phyloP scores from a whole-genome alignment of 352 stramenopile species.

The Phytophthora litchii region DNA sequence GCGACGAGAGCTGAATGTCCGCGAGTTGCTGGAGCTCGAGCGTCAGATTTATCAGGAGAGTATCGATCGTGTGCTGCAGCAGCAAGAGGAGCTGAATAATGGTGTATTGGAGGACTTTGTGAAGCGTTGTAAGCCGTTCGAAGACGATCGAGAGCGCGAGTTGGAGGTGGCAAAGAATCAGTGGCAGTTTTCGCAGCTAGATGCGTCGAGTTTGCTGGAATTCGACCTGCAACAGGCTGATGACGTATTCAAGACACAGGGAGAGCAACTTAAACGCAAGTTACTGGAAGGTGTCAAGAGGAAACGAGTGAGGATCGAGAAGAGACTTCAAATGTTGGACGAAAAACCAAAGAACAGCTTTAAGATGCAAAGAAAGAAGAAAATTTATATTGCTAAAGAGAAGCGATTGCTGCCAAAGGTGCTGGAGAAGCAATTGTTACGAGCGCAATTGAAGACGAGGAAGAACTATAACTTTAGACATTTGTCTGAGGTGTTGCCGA shows the following conservation, averaged over 20 bases:
- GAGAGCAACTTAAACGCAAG: slow-evolving; percentile 55
- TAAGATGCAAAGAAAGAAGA: slow-evolving; percentile 1
- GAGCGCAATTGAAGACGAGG: slow-evolving; percentile 26
- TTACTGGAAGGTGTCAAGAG: slow-evolving; percentile 40
- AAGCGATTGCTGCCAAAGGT: slow-evolving; percentile 10
- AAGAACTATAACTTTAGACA: slow-evolving; percentile 68
- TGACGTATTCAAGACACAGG: slow-evolving; percentile 52
- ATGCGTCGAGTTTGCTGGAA: slow-evolving; percentile 64
- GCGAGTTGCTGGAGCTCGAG: slow-evolving; percentile 81
- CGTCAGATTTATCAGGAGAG: slow-evolving; percentile 84
- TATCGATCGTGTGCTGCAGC: slow-evolving; percentile 64
- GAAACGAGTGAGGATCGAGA: slow-evolving; percentile 64
- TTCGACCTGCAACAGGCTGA: slow-evolving; percentile 81
- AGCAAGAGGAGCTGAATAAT: slow-evolving; percentile 50
- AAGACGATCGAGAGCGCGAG: slow-evolving; percentile 52
- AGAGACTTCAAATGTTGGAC: slow-evolving; percentile 67
- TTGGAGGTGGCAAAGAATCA: slow-evolving; percentile 57
- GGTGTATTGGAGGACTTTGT: slow-evolving; percentile 71
- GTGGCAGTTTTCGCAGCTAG: slow-evolving; percentile 54
- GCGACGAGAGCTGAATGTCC: slow-evolving; percentile 51
- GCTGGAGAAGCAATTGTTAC: slow-evolving; percentile 35
- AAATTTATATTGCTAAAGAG: background rate
- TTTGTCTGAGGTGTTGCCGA: slow-evolving; percentile 46
- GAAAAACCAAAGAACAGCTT: slow-evolving; percentile 33
- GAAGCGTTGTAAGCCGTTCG: slow-evolving; percentile 62